These are phyloP conservation scores for Pyrenula aspistea DNA, from an alignment of 495 filamentous ascomycete genomes.

Conservation along the genomic window DNA sequence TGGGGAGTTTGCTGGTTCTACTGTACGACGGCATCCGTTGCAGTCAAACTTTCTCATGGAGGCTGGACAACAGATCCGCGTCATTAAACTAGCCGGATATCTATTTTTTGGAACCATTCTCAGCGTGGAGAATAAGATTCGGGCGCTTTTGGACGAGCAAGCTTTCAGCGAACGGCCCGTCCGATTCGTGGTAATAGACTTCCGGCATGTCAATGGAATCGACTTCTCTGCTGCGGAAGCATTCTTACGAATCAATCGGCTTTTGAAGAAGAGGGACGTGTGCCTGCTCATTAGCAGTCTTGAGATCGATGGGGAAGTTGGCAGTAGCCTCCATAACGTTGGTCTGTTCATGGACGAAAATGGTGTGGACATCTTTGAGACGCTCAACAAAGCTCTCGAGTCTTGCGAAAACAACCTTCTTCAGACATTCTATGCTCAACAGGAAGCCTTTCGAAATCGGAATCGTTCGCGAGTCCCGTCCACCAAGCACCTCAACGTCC, in stretches of 20 bases:
- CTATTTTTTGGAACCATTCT: conserved; percentile 97
- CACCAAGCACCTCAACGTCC: conserved; percentile 40
- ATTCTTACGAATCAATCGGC: conserved; percentile 80
- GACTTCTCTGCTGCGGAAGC: conserved; percentile 94
- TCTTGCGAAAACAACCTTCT: conserved; percentile 92
- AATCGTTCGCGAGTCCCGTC: conserved; percentile 3
- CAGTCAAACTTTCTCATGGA: conserved; percentile 78
- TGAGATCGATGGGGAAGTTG: conserved; percentile 57
- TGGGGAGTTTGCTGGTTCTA: conserved; percentile 77
- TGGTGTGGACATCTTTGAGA: conserved; percentile 66
- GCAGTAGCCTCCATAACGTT: conserved; percentile 64
- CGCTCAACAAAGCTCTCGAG: conserved; percentile 86
- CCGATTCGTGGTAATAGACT: conserved; percentile 79
- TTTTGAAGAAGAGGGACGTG: conserved; percentile 60
- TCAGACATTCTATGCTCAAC: conserved; percentile 61
- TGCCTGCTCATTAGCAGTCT: conserved; percentile 74
- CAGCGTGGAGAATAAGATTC: conserved; percentile 77
- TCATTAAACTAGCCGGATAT: conserved; percentile 84
- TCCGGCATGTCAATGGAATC: conserved; percentile 78
- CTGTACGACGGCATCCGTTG: conserved; percentile 77
- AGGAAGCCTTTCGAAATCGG: conserved; percentile 25
- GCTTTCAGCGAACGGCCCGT: conserved; percentile 66
- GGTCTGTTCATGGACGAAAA: conserved; percentile 61
- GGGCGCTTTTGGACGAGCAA: conserved; percentile 68
- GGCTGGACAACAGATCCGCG: conserved; percentile 74